phyloP scores from a whole-genome alignment of 441 rosid genomes.

The Flueggea neowawraea region DNA sequence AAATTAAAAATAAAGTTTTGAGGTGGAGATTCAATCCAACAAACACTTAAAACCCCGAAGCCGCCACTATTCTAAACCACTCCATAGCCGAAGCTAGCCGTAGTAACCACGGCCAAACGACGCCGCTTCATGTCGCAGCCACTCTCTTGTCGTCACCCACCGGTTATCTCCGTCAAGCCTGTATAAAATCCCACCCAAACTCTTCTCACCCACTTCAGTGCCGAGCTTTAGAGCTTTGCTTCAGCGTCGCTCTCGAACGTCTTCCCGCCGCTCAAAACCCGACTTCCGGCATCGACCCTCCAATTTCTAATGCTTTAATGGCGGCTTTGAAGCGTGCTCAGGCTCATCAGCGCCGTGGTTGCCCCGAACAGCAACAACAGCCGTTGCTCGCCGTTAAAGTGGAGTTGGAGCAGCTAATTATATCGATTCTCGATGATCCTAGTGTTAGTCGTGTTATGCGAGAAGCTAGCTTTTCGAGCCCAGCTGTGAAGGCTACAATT shows the following conservation, averaged over 20 bases:
- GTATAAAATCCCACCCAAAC: too few relatives aligned
- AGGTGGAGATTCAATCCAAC: too few relatives aligned
- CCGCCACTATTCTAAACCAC: too few relatives aligned
- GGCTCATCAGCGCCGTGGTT: slow-evolving; percentile 96
- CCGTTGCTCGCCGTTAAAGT: slow-evolving; percentile 92
- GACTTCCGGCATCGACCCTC: slow-evolving; percentile 59
- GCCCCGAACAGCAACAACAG: slow-evolving; percentile 97
- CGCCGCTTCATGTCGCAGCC: too few relatives aligned
- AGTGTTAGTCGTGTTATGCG: slow-evolving; percentile 97
- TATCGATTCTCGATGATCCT: slow-evolving; percentile 96
- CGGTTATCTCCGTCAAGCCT: too few relatives aligned
- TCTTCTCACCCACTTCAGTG: too few relatives aligned
- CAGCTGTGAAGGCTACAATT: slow-evolving; percentile 85
- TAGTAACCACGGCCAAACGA: too few relatives aligned
- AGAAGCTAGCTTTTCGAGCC: slow-evolving; percentile 96
- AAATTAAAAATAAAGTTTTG: too few relatives aligned
- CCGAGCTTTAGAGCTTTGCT: too few relatives aligned
- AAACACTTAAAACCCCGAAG: too few relatives aligned
- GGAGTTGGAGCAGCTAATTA: slow-evolving; percentile 92
- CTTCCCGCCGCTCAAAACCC: slow-evolving; percentile 62
- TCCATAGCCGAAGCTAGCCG: too few relatives aligned
- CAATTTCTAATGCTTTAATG: slow-evolving; percentile 91
- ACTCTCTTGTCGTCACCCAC: too few relatives aligned
- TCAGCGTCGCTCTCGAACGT: slow-evolving; percentile 77
- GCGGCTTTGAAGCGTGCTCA: slow-evolving; percentile 96